Conservation (phyloP, 306 rosid genomes). For the Begonia fuchsioides region DNA sequence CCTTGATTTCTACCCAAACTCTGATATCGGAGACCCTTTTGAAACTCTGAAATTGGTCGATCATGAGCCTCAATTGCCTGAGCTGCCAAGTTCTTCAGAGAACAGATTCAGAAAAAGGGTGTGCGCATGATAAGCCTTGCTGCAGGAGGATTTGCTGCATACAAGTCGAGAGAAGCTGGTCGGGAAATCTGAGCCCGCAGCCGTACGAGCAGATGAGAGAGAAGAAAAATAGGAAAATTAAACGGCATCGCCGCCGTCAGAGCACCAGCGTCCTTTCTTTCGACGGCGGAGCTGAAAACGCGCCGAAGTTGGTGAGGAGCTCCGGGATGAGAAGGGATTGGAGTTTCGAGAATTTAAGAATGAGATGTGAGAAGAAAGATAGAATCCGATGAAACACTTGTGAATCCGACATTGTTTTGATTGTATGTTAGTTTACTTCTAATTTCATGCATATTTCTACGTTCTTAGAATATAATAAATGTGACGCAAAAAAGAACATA, state of each 20-base stretch:
- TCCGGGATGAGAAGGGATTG: slow-evolving; percentile 86
- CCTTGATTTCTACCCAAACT: slow-evolving; percentile 1
- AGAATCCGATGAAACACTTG: not conserved
- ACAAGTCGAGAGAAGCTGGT: slow-evolving; percentile 35
- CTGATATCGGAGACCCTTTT: slow-evolving; percentile 5
- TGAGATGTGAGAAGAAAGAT: slow-evolving; percentile 1
- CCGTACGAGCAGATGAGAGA: slow-evolving; percentile 5
- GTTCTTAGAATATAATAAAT: too few species aligned
- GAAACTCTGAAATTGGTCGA: slow-evolving; percentile 1
- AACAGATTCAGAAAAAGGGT: slow-evolving; percentile 27
- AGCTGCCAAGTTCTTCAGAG: slow-evolving; percentile 30
- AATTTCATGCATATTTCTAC: too few species aligned
- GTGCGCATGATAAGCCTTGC: slow-evolving; percentile 9
- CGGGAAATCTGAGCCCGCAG: slow-evolving; percentile 26
- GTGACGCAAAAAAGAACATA: too few species aligned
- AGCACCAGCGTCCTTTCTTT: slow-evolving; percentile 14
- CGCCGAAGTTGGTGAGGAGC: slow-evolving; percentile 49
- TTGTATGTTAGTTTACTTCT: too few species aligned
- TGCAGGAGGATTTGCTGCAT: slow-evolving; percentile 2
- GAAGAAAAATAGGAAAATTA: slow-evolving; percentile 1
- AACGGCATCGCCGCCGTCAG: slow-evolving; percentile 22
- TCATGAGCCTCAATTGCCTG: slow-evolving; percentile 62
- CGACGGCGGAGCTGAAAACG: slow-evolving; percentile 6
- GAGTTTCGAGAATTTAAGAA: slow-evolving; percentile 53
- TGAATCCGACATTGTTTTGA: too few species aligned